Evolutionary conservation across 2,329 filamentous ascomycete genomes (phyloP).

Genomic region (Rhinocladiella mackenziei): DNA sequence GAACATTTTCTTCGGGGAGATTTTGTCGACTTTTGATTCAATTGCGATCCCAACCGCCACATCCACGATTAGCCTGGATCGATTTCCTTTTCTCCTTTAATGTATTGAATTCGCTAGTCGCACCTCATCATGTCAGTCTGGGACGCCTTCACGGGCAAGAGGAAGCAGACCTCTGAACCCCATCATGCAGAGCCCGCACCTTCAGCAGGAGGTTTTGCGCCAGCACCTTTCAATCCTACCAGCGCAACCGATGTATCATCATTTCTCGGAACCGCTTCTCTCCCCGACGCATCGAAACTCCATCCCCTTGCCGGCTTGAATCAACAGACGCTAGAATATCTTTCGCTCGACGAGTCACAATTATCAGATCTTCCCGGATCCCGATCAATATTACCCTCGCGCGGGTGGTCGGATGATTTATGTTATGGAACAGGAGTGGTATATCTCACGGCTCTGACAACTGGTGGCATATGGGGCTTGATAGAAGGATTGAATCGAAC

Average conservation of each 20-base stretch:
- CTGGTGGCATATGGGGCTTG: constrained; percentile 89
- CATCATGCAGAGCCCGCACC: constrained; percentile 44
- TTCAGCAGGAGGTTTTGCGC: constrained; percentile 40
- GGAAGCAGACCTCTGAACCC: constrained; percentile 39
- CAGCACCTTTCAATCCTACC: constrained; percentile 60
- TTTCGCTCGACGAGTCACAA: constrained; percentile 85
- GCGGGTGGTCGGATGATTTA: constrained; percentile 96
- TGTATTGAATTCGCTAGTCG: constrained; percentile 1
- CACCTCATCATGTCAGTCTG: constrained; percentile 51
- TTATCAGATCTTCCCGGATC: constrained; percentile 81
- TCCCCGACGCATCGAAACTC: constrained; percentile 81
- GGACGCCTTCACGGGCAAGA: constrained; percentile 60
- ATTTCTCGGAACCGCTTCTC: constrained; percentile 71
- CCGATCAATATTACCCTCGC: constrained; percentile 83
- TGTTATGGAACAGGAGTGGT: constrained; percentile 96
- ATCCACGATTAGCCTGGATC: background rate
- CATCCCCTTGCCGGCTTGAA: constrained; percentile 93
- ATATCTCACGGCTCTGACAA: constrained; percentile 78
- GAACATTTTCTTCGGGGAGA: constrained; percentile 11
- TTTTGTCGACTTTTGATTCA: constrained; percentile 1
- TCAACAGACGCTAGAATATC: constrained; percentile 89
- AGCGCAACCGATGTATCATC: constrained; percentile 76
- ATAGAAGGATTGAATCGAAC: constrained; percentile 78
- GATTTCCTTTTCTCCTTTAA: constrained; percentile 8
- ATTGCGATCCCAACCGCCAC: constrained; percentile 4